phyloP scores from a whole-genome alignment of 2,329 filamentous ascomycete species.

The Trichoderma oligosporum region DNA sequence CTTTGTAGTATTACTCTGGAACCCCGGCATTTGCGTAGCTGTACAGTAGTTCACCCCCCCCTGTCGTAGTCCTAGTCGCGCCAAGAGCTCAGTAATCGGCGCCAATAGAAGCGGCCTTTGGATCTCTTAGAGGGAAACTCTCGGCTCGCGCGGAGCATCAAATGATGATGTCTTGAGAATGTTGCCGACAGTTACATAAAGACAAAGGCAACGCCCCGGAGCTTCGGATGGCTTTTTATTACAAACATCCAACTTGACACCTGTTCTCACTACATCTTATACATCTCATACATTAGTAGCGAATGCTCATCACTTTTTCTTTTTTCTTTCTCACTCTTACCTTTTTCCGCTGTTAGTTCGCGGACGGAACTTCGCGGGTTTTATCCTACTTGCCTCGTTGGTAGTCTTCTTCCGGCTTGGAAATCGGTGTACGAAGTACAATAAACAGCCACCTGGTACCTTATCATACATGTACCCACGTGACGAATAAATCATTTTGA shows the following conservation, averaged over 20 bases:
- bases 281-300: no score
- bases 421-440: not conserved
- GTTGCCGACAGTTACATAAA: not conserved
- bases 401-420: not conserved
- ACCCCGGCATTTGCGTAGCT: no score
- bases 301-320: not conserved
- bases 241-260: not conserved
- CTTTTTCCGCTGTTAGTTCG: not conserved
- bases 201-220: not conserved
- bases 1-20: no score
- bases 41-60: no score
- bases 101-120: no score
- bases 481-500: slow-evolving; percentile 2
- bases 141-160: slow-evolving; percentile 6
- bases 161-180: not conserved
- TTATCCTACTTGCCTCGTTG: slow-evolving; percentile 1
- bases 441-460: not conserved
- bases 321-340: not conserved
- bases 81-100: no score
- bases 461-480: no score
- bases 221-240: slow-evolving; percentile 11
- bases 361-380: not conserved
- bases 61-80: no score
- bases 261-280: no score
- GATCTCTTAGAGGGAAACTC: no score